Evolutionary conservation across 148 eudicot genomes (phyloP).

Genomic region (Rhododendron ferrugineum): DNA sequence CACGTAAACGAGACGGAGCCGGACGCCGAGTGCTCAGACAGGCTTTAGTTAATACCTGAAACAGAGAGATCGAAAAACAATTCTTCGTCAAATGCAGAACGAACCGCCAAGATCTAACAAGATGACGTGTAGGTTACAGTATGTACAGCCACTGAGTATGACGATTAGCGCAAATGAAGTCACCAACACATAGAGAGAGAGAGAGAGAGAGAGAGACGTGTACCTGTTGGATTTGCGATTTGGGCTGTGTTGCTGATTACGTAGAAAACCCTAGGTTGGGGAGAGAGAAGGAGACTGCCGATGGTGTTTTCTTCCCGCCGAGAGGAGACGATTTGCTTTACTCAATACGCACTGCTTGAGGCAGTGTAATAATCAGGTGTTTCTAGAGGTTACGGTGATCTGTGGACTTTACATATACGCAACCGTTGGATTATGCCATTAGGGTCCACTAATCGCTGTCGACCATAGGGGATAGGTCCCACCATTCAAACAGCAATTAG

Average conservation of each 20-base stretch:
- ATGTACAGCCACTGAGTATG: background rate
- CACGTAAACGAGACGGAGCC: background rate
- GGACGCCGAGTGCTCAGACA: background rate
- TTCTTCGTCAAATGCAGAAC: background rate
- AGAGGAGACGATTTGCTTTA: background rate
- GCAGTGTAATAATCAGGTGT: too few species aligned
- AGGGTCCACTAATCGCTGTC: too few species aligned
- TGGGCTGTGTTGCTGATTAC: too few species aligned
- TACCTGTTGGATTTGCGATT: background rate
- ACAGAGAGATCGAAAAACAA: too few species aligned
- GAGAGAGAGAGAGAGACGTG: background rate
- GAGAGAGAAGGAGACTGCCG: background rate
- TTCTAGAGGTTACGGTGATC: too few species aligned
- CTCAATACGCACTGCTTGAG: too few species aligned
- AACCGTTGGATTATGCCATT: too few species aligned
- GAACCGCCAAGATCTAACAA: background rate
- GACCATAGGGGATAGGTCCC: too few species aligned
- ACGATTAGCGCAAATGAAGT: background rate
- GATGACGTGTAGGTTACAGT: background rate
- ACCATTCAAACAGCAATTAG: too few species aligned
- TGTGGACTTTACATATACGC: too few species aligned
- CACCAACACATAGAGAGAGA: too few species aligned
- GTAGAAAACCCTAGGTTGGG: background rate
- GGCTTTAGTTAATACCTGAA: background rate
- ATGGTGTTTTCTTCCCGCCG: background rate